Base-by-base conservation (phyloP, 75 land plant species). In the Pinus albicaulis region DNA sequence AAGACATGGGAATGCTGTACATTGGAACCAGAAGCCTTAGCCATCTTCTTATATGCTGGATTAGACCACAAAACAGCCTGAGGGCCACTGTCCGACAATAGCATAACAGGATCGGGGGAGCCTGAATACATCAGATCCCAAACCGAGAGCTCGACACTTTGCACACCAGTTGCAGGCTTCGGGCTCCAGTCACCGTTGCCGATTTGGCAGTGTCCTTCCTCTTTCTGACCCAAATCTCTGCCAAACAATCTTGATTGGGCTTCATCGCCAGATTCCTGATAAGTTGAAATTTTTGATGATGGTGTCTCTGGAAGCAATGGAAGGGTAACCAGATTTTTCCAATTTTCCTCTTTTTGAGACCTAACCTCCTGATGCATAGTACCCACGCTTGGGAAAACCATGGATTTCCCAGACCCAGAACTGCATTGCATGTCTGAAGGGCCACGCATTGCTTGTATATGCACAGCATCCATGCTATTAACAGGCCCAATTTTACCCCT, bases 241-340 rank as follows among this genome's bases (percentile, higher is more conserved):
- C 71, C 71, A 41, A 68, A 68, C 10, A 68, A 44, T 68, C 71
- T 68, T 23, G 34, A 44, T 44, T 68, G 71, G 41, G 41, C 10
- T n/a, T 41, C 71, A 19, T 36, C 53, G 34, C 25, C 74, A 73
- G 66, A 5, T 23, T 55, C 65, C 11, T 22, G 26, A 41, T 38
- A 3, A 20, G 15, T 5, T 11, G 77, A 17, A 36, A 26, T 41
- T 34, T 59, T 16, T 11, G 16, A 55, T 12, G 78, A 71, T 72
- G 78, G 76, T 72, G 56, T 77, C 55, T 72, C 78, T 3, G 78
- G 78, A 22, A 77, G 76, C 56, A 77, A 41, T 31, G 76, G 53
- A 71, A 77, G 78, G 34, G 78, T 77, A 22, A 77, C 34, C 34
- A 77, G 76, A 10, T 22, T 74, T 34, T 17, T 75, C 28, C 52